A percentile compares a stretch with the other conserved stretches of the same genome.
phyloP scores from a whole-genome alignment of 768 basidiomycete genomes.

The Psilocybe tampanensis region DNA sequence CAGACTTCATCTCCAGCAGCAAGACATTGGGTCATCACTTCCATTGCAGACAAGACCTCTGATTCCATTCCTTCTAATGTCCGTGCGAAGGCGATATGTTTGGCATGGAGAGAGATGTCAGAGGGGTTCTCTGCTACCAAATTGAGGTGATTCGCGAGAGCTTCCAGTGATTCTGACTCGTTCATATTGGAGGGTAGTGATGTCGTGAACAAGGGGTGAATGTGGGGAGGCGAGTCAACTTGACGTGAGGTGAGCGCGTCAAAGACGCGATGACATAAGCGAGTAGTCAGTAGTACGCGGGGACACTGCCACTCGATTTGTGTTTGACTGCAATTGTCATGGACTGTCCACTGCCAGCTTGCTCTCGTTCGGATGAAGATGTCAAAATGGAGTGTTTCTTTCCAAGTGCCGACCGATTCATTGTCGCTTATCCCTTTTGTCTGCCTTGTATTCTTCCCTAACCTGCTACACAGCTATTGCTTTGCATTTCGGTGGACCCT shows the following conservation, averaged over 20 bases:
- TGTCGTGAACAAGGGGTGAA: background rate
- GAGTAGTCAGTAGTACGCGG: conserved; percentile 3
- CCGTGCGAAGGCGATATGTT: conserved; percentile 66
- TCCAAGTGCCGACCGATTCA: background rate
- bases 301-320: conserved; percentile 8
- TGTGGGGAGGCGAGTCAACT: background rate
- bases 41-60: conserved; percentile 61
- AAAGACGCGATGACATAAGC: conserved; percentile 4
- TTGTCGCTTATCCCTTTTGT: conserved; percentile 14
- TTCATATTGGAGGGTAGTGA: conserved; percentile 29
- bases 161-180: conserved; percentile 63
- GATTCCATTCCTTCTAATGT: conserved; percentile 57
- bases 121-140: conserved; percentile 60
- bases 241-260: conserved; percentile 10
- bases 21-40: conserved; percentile 64
- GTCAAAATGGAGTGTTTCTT: conserved; percentile 9
- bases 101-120: conserved; percentile 62
- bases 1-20: conserved; percentile 74
- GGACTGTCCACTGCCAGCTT: background rate
- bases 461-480: conserved; percentile 17
- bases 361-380: background rate
- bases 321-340: background rate
- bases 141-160: conserved; percentile 60
- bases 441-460: conserved; percentile 9
- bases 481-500: conserved; percentile 21